Percentiles rank a stretch among this genome's conserved stretches.
Conservation (phyloP, 306 rosid genomes). For the Quercus gilva region DNA sequence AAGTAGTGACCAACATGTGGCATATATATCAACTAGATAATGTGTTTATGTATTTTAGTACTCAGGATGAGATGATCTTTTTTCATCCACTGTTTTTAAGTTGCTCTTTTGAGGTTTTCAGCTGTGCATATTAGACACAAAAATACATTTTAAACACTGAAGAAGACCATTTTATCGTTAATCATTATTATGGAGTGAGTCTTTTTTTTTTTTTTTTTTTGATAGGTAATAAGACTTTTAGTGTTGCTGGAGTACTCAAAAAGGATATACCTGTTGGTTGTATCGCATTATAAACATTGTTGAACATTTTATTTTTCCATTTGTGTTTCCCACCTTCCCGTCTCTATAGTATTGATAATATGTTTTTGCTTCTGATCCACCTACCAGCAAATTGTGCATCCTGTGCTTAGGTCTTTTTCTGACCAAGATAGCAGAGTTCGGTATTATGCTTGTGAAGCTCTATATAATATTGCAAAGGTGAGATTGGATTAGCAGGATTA, state of each 20-base stretch:
- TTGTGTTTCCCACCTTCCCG: not conserved
- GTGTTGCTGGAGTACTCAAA: not conserved
- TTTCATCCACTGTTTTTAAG: not conserved
- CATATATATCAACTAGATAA: not conserved
- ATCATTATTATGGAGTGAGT: slow-evolving; percentile 16
- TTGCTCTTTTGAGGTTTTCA: not conserved
- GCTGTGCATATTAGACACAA: not conserved
- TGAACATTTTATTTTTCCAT: not conserved
- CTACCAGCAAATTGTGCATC: slow-evolving; percentile 92
- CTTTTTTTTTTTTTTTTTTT: too few relatives aligned
- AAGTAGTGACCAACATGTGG: not conserved
- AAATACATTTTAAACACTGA: not conserved
- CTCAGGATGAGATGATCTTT: not conserved
- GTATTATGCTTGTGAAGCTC: slow-evolving; percentile 97
- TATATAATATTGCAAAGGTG: slow-evolving; percentile 97
- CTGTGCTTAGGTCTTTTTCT: slow-evolving; percentile 79
- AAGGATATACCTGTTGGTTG: not conserved
- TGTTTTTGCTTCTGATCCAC: slow-evolving; percentile 21
- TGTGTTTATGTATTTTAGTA: not conserved
- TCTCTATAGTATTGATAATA: not conserved
- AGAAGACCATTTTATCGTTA: not conserved
- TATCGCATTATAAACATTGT: not conserved
- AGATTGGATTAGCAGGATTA: slow-evolving; percentile 32
- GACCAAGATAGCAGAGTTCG: slow-evolving; percentile 99
- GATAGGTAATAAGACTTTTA: too few relatives aligned